Evolutionary conservation across 768 basidiomycete species (phyloP).

Genomic region (Mycena leptocephala): DNA sequence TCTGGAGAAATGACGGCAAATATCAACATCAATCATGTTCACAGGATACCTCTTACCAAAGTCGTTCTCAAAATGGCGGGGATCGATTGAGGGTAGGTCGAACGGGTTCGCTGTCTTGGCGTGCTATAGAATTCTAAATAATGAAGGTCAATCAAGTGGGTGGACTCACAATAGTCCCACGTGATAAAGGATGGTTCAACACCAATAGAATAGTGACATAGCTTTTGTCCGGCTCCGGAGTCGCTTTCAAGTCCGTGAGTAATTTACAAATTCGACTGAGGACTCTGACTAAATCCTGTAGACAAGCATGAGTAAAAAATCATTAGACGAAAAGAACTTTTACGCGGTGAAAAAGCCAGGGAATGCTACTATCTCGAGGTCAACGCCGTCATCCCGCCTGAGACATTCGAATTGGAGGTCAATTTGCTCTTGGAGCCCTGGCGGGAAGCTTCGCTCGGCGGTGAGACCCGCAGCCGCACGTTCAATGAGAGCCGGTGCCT

Average conservation of each 20-base stretch:
- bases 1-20: constrained; percentile 39
- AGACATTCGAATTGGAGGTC: constrained; percentile 53
- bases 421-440: constrained; percentile 58
- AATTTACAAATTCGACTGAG: neutral
- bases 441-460: constrained; percentile 40
- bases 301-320: neutral
- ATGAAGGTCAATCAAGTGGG: neutral
- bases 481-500: constrained; percentile 5
- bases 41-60: neutral
- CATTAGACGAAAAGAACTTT: constrained; percentile 24
- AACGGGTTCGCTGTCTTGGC: constrained; percentile 23
- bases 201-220: constrained; percentile 58
- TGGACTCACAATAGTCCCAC: constrained; percentile 65
- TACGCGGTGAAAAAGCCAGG: constrained; percentile 36
- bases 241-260: neutral
- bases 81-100: constrained; percentile 18
- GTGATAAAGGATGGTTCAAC: constrained; percentile 62
- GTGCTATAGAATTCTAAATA: constrained; percentile 6
- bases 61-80: constrained; percentile 26
- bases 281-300: neutral
- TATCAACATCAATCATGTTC: neutral
- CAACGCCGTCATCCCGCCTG: constrained; percentile 42
- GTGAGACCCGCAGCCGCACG: constrained; percentile 21
- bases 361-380: constrained; percentile 44
- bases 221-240: constrained; percentile 55